Conservation (phyloP, 352 stramenopile genomes). For the Globisporangium paddicum region DNA sequence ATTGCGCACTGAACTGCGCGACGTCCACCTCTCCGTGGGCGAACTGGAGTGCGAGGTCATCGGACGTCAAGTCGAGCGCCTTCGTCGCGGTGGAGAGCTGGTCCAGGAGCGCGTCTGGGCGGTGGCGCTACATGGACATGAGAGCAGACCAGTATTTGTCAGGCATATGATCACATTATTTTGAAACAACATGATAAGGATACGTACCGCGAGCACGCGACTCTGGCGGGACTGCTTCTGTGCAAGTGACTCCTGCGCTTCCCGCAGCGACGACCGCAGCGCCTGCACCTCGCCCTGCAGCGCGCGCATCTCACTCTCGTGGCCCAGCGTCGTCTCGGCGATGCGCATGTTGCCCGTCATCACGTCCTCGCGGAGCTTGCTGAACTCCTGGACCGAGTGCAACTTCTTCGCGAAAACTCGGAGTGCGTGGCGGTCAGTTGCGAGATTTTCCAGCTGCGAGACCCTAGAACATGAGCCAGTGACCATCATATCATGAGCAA, state of each 20-base stretch:
- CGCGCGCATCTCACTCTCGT: slow-evolving; percentile 44
- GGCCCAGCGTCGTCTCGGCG: slow-evolving; percentile 57
- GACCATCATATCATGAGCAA: neutral
- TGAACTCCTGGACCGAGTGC: slow-evolving; percentile 60
- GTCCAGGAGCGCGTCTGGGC: slow-evolving; percentile 64
- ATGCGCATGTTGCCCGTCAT: slow-evolving; percentile 77
- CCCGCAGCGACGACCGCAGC: slow-evolving; percentile 41
- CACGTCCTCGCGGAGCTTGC: slow-evolving; percentile 65
- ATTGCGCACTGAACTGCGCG: slow-evolving; percentile 55
- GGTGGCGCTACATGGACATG: slow-evolving; percentile 46
- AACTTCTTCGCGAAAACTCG: slow-evolving; percentile 64
- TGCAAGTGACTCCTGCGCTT: slow-evolving; percentile 47
- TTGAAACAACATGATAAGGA: no score
- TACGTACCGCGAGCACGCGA: slow-evolving; percentile 58
- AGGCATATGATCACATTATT: no score
- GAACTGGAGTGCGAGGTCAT: slow-evolving; percentile 72
- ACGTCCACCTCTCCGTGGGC: slow-evolving; percentile 71
- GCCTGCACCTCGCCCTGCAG: slow-evolving; percentile 48
- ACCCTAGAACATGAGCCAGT: slow-evolving; percentile 3
- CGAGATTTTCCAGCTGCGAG: slow-evolving; percentile 60
- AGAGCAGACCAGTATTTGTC: neutral
- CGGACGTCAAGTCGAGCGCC: slow-evolving; percentile 55
- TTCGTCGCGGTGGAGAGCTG: slow-evolving; percentile 58
- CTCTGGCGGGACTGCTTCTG: slow-evolving; percentile 72
- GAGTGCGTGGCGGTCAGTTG: slow-evolving; percentile 49